These are phyloP conservation scores for Pythium apleroticum DNA, from an alignment of 352 stramenopile genomes.

Conservation along the genomic window DNA sequence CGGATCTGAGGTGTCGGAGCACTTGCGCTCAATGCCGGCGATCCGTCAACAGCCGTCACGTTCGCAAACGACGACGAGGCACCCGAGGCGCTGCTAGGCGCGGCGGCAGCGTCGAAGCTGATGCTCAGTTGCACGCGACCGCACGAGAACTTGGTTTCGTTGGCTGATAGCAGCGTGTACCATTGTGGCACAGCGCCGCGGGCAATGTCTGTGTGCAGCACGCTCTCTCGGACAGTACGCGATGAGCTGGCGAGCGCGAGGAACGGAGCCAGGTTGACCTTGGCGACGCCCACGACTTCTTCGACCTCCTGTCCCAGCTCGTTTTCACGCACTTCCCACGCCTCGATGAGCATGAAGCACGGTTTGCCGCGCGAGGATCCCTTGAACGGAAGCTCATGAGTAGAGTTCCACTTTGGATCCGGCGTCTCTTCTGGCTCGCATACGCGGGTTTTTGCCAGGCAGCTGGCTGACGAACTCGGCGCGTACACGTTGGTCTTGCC, in stretches of 20 bases:
- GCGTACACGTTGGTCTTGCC: conserved; percentile 89
- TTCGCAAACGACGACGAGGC: conserved; percentile 10
- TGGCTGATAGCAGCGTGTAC: conserved; percentile 84
- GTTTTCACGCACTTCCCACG: conserved; percentile 62
- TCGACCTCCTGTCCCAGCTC: conserved; percentile 48
- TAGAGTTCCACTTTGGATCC: conserved; percentile 83
- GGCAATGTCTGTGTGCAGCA: conserved; percentile 83
- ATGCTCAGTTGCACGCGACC: conserved; percentile 85
- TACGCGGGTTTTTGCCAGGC: conserved; percentile 61
- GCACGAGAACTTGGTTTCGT: conserved; percentile 84
- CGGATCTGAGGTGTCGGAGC: conserved; percentile 57
- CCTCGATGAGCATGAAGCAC: conserved; percentile 88
- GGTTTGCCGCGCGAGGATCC: conserved; percentile 74
- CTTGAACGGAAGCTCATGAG: conserved; percentile 68
- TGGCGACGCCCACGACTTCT: conserved; percentile 78
- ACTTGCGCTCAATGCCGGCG: conserved; percentile 45
- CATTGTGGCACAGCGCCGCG: conserved; percentile 80
- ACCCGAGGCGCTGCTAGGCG: conserved; percentile 5
- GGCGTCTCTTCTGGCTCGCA: conserved; percentile 53
- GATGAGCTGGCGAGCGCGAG: conserved; percentile 79
- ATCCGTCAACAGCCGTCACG: conserved; percentile 12
- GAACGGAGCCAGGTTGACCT: conserved; percentile 88
- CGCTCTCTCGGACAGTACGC: conserved; percentile 77
- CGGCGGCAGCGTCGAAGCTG: conserved; percentile 63
- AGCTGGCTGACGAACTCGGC: conserved; percentile 71